Evolutionary conservation across 768 basidiomycete species (phyloP).

Genomic region (Auricularia cornea): DNA sequence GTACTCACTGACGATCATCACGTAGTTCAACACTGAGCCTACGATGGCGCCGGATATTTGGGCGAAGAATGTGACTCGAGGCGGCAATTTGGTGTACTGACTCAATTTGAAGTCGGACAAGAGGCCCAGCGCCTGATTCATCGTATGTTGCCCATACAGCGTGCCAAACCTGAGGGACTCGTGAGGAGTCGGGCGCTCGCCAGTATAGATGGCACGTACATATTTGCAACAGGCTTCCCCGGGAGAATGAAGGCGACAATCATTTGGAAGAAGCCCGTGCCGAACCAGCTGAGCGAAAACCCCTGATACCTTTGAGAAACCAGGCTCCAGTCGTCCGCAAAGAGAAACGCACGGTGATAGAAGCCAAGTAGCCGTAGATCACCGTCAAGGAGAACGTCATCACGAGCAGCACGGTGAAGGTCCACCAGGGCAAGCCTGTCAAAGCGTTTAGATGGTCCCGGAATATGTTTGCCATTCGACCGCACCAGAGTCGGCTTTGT

Average conservation of each 20-base stretch:
- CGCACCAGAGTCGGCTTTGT: background rate
- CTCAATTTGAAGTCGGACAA: slow-evolving; percentile 19
- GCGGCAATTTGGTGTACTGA: slow-evolving; percentile 18
- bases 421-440: slow-evolving; percentile 18
- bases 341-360: slow-evolving; percentile 6
- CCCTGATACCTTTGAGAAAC: background rate
- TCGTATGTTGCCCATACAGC: slow-evolving; percentile 11
- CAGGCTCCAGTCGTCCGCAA: background rate
- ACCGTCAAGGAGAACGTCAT: slow-evolving; percentile 10
- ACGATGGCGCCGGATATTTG: slow-evolving; percentile 16
- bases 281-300: slow-evolving; percentile 11
- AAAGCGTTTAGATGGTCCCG: background rate
- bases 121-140: slow-evolving; percentile 14
- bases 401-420: slow-evolving; percentile 11
- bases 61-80: slow-evolving; percentile 14
- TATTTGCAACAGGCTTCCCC: slow-evolving; percentile 13
- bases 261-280: slow-evolving; percentile 16
- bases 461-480: too few relatives aligned
- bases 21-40: slow-evolving; percentile 17
- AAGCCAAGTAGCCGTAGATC: slow-evolving; percentile 7
- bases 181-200: background rate
- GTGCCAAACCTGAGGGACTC: slow-evolving; percentile 5
- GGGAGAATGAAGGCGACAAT: slow-evolving; percentile 12
- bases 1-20: slow-evolving; percentile 35
- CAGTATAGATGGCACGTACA: slow-evolving; percentile 3